Evolutionary conservation across 352 stramenopile species (phyloP), one percentile per base, ranked within the genome.

Genomic region (Phytophthora meadii): DNA sequence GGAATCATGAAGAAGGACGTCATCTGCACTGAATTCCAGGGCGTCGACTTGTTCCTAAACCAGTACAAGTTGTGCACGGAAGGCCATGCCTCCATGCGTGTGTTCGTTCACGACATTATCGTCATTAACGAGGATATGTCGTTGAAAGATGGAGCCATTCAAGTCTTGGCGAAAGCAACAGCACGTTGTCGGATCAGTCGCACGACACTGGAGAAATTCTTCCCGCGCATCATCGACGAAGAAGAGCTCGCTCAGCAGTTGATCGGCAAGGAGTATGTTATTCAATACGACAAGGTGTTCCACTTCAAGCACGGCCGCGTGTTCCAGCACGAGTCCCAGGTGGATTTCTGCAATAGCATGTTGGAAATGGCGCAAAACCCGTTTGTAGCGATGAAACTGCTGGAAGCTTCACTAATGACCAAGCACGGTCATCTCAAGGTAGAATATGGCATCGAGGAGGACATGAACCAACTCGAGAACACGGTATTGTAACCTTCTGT

Each of bases 281-380:
- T 90, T 24, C 74, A 84, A 56, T 89, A 91, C 68, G 79, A 89
- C 61, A 91, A 89, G 52, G 79, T 88, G 4, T 89, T 91, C 53
- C 80, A 91, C 45, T 88, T 91, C 48, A 52, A 68, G 17, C 48
- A 67, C 39, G 72, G 74, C 1, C 61, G 61, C 25, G 68, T 91
- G 15, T 87, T 87, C 55, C 80, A 89, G 61, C 78, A 89, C 55
- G 80, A 89, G 32, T 77, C 70, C 1, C 70, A 73, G 30, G 62
- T 83, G 4, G 79, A 89, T 34, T 77, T 89, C 10, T 83, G 72
- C 40, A 71, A 63, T 34, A 71, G 82, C 12, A 70, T 91, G 53
- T 58, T 89, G n/a, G 27, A 76, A 17, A 72, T 89, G 64, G 63
- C 79, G 6, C 61, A 82, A 24, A 64, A 88, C 22, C 79, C 79